Evolutionary conservation across 225 moss, liverwort and hornwort genomes (phyloP), one percentile per base, ranked within the genome.

Genomic region (Bryoerythrophyllum caledonicum): DNA sequence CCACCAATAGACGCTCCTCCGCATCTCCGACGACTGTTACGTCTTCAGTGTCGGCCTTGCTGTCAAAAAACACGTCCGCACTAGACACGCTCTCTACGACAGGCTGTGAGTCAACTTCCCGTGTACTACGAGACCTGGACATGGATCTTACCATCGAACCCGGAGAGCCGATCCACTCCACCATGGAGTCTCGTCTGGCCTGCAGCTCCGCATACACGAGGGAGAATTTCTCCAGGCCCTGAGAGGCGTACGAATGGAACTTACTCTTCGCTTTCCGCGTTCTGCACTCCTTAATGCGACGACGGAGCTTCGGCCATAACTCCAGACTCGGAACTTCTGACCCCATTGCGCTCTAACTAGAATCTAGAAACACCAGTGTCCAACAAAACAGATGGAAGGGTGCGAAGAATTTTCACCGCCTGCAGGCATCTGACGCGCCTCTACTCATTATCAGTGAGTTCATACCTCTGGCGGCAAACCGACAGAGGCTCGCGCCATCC

Each of bases 231-330:
- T 70, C 38, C 5, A 70, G 38, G 38, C 70, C 70, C 53, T 55
- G 70, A 2, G 38, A 38, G 10, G 56, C 70, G 25, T 56, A 25
- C 5, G 55, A 55, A 38, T 70, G 37, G 9, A 70, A 70, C 55
- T 55, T 56, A 70, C 70, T 25, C 25, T 56, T 70, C 38, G 38
- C 70, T 70, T 70, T 70, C 38, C 38, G 25, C 25, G 56, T 16
- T 56, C 38, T 70, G 17, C 70, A 55, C 4, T 70, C 70, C 56
- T 55, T 70, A 16, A 55, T 25, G 38, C 70, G 38, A 37, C 70
- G 70, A 70, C 70, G 70, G 6, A 70, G 70, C 70, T 70, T 70
- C 38, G 70, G 70, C 70, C 70, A 70, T 8, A 70, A 70, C 37
- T 70, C 70, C 9, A 38, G 9, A 56, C 70, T 70, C 37, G 70